Evolutionary conservation across 1,284 basidiomycete species (phyloP).

Genomic region (Xerocomus amazonicus): DNA sequence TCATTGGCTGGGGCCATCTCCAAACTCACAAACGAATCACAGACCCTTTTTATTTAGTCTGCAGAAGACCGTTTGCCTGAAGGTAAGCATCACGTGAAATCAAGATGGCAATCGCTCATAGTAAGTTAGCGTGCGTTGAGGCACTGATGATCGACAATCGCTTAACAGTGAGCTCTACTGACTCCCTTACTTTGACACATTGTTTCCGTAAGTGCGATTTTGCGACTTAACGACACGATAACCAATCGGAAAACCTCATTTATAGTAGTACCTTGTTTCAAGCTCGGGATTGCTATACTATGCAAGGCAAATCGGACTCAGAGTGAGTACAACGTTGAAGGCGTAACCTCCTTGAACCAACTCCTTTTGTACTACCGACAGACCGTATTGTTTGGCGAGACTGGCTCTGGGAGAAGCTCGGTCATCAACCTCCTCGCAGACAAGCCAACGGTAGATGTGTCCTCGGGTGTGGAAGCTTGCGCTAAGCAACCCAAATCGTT

Average conservation of each 20-base stretch:
- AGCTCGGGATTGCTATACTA: neutral
- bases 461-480: conserved; percentile 4
- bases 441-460: neutral
- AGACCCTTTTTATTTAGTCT: too few species aligned
- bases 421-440: neutral
- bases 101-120: too few species aligned
- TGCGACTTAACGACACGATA: neutral
- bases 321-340: conserved; percentile 16
- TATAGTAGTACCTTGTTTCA: neutral
- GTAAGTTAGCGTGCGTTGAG: too few species aligned
- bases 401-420: neutral
- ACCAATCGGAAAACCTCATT: neutral
- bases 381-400: conserved; percentile 9
- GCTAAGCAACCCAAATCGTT: conserved; percentile 24
- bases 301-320: conserved; percentile 3
- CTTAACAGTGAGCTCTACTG: too few species aligned
- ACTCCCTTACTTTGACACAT: too few species aligned
- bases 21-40: too few species aligned
- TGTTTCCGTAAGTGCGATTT: conserved; percentile 6
- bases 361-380: conserved; percentile 3
- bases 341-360: conserved; percentile 3
- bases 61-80: too few species aligned
- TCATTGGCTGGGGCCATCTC: too few species aligned
- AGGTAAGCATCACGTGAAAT: too few species aligned
- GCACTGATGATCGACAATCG: too few species aligned